phyloP scores from a whole-genome alignment of 176 grass and related monocot species.

The Oryza punctata region DNA sequence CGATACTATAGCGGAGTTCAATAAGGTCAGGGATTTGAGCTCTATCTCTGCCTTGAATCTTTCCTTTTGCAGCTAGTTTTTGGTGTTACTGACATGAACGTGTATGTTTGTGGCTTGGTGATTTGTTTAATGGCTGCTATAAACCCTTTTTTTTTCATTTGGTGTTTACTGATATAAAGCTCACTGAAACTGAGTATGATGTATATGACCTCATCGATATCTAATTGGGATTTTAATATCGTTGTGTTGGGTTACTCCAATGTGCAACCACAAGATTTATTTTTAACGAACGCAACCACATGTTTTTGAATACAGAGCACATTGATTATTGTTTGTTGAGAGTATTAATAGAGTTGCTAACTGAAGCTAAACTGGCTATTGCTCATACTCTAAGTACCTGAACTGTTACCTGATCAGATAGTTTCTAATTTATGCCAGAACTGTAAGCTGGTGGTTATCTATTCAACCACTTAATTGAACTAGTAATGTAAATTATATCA shows the following conservation, averaged over 20 bases:
- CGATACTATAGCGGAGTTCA: conserved; percentile 59
- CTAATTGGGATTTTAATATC: neutral
- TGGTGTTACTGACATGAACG: neutral
- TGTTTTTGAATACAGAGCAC: neutral
- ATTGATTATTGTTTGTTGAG: neutral
- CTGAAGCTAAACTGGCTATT: neutral
- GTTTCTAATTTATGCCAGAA: neutral
- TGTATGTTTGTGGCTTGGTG: neutral
- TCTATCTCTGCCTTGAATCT: neutral
- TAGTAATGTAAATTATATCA: neutral
- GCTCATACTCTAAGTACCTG: neutral
- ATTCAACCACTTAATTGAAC: neutral
- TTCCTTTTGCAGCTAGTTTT: neutral
- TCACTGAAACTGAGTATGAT: neutral
- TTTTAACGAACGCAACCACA: too few species aligned
- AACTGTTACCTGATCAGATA: neutral
- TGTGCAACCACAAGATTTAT: neutral
- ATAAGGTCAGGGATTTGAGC: conserved; percentile 44
- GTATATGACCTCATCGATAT: neutral
- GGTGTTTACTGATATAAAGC: neutral
- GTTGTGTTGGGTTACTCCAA: neutral
- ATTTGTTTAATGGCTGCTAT: neutral
- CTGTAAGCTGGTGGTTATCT: neutral
- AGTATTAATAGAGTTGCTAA: neutral
- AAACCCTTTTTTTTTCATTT: neutral